phyloP scores from a whole-genome alignment of 192 early-diverging fungal genomes.

The Lobulomyces angularis region DNA sequence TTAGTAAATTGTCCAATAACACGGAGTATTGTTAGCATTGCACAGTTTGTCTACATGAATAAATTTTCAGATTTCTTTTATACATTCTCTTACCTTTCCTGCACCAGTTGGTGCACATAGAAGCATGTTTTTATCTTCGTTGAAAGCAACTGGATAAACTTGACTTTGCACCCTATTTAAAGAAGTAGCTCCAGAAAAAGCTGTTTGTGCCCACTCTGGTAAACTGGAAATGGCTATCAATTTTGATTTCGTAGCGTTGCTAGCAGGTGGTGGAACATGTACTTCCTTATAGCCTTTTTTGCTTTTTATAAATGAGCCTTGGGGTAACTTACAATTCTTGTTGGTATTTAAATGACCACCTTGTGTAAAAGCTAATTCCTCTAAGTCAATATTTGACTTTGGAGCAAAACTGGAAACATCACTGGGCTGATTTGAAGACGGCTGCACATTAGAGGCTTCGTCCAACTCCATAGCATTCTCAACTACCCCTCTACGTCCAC shows the following conservation, averaged over 20 bases:
- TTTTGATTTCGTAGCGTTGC: too few relatives aligned
- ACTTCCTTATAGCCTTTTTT: slow-evolving; percentile 91
- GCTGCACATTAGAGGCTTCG: slow-evolving; percentile 30
- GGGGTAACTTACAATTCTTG: slow-evolving; percentile 80
- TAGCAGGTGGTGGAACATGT: slow-evolving; percentile 84
- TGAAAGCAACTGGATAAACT: slow-evolving; percentile 78
- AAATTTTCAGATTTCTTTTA: background rate
- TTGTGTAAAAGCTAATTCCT: slow-evolving; percentile 74
- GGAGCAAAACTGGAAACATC: slow-evolving; percentile 43
- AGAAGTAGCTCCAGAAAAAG: slow-evolving; percentile 50
- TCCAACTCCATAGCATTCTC: slow-evolving; percentile 59
- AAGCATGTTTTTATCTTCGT: slow-evolving; percentile 82
- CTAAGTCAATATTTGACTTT: slow-evolving; percentile 52
- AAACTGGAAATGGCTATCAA: slow-evolving; percentile 50
- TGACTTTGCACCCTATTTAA: slow-evolving; percentile 87
- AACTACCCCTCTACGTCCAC: slow-evolving; percentile 48
- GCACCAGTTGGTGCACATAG: slow-evolving; percentile 98
- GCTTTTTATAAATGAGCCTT: slow-evolving; percentile 79
- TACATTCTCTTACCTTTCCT: slow-evolving; percentile 47
- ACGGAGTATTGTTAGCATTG: slow-evolving; percentile 87
- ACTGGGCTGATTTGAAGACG: slow-evolving; percentile 25
- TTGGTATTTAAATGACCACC: slow-evolving; percentile 98
- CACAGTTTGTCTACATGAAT: slow-evolving; percentile 66
- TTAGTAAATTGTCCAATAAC: slow-evolving; percentile 74
- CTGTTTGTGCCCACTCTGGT: slow-evolving; percentile 68